Base-by-base conservation (phyloP, 306 rosid genomes). In the Sophora flavescens region DNA sequence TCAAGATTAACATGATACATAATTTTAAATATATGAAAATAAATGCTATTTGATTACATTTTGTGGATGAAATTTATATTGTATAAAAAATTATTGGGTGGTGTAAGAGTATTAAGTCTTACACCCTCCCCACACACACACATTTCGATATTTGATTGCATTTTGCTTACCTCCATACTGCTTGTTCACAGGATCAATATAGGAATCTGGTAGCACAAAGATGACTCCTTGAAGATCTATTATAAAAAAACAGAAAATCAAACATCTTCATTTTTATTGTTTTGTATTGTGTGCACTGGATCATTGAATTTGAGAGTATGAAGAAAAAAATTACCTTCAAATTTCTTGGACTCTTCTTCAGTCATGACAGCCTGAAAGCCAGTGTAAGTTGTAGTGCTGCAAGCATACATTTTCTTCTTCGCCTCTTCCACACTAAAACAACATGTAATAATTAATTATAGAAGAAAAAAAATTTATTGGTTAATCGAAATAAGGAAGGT, bases 321-420 rank as follows among this genome's bases (percentile, higher is more conserved):
- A 81, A 41, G 9, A 2, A n/a, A 75, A 8, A 72, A 72, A 57
- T 69, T 81, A 90, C 98, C 86, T 13, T 90, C 70, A 73, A 94
- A 94, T 78, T 90, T 94, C 3, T 89, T 75, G 12, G 98, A 90
- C 85, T 94, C 98, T 79, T 85, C 86, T 86, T 92, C 96, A 0
- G 97, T 85, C 92, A 90, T 80, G 67, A 82, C 64, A 75, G 76
- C 96, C 69, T 95, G 97, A 90, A 95, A 95, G 41, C 98, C 97
- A 3, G 80, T 78, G 73, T 95, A 92, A 3, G 85, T 86, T 22
- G 96, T 92, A 10, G 98, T 95, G 76, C 97, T 95, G 66, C 97
- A 92, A 6, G 98, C 97, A 83, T 95, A 95, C 0, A 95, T 92
- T 72, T 83, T 95, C 75, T 82, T 65, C 83, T 92, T 95, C 3